Conservation (phyloP, 371 early-diverging fungal species). For the Apophysomyces elegans region DNA sequence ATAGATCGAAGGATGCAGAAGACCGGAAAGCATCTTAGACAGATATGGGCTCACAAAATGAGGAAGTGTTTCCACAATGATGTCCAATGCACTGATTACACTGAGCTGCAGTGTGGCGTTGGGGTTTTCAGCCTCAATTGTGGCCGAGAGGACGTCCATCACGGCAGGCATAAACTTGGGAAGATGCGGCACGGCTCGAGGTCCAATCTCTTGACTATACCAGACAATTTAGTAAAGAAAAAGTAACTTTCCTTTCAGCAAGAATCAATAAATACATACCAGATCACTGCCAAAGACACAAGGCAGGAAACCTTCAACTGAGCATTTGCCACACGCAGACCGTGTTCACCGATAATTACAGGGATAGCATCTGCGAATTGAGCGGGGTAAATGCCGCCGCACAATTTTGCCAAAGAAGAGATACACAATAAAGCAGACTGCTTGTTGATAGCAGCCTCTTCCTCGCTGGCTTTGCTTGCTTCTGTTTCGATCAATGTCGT, state of each 20-base stretch:
- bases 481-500: constrained; percentile 50
- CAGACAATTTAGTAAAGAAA: neutral
- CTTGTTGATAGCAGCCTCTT: constrained; percentile 68
- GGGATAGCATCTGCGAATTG: constrained; percentile 66
- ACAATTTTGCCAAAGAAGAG: constrained; percentile 70
- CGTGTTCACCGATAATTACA: constrained; percentile 58
- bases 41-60: constrained; percentile 88
- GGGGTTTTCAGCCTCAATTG: constrained; percentile 38
- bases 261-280: constrained; percentile 19
- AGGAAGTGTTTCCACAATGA: constrained; percentile 73
- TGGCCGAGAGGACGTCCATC: constrained; percentile 40
- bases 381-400: constrained; percentile 66
- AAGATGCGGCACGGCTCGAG: constrained; percentile 83
- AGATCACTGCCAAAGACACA: constrained; percentile 74
- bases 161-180: constrained; percentile 84
- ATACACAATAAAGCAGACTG: constrained; percentile 84
- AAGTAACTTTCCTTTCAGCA: neutral
- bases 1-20: constrained; percentile 62
- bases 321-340: constrained; percentile 56
- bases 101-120: constrained; percentile 58
- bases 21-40: constrained; percentile 55
- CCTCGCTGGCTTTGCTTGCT: constrained; percentile 32
- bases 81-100: constrained; percentile 73
- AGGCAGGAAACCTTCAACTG: constrained; percentile 76
- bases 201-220: constrained; percentile 69